Conservation (phyloP, 306 rosid genomes). For the Quercus mongolica region DNA sequence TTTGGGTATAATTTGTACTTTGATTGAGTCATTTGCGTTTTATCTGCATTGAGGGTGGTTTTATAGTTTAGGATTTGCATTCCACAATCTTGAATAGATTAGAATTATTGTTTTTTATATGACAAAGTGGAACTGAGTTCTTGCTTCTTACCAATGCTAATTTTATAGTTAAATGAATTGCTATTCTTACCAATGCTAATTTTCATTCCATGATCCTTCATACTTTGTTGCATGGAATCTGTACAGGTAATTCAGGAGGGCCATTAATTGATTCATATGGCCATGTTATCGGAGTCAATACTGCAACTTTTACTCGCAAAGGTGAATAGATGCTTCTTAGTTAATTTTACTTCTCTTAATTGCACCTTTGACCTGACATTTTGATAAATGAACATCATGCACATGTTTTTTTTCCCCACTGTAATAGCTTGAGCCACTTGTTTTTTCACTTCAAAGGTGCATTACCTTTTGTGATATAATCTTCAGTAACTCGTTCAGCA, state of each 20-base stretch:
- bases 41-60: no score
- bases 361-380: background rate
- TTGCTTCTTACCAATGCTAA: no score
- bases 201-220: background rate
- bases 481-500: background rate
- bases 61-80: no score
- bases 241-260: slow-evolving; percentile 90
- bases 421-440: background rate
- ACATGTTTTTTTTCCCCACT: background rate
- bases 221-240: slow-evolving; percentile 8
- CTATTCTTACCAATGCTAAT: no score
- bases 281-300: slow-evolving; percentile 83
- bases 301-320: slow-evolving; percentile 90
- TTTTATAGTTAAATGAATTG: no score
- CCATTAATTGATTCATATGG: slow-evolving; percentile 82
- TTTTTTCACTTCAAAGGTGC: background rate
- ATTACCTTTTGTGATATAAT: background rate
- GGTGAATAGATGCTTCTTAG: slow-evolving; percentile 36
- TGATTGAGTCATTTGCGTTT: no score
- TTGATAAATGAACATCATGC: background rate
- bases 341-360: background rate
- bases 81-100: no score
- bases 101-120: no score
- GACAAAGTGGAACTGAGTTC: no score
- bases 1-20: no score